phyloP scores from a whole-genome alignment of 257 asterid genomes.

The Ilex asprella region DNA sequence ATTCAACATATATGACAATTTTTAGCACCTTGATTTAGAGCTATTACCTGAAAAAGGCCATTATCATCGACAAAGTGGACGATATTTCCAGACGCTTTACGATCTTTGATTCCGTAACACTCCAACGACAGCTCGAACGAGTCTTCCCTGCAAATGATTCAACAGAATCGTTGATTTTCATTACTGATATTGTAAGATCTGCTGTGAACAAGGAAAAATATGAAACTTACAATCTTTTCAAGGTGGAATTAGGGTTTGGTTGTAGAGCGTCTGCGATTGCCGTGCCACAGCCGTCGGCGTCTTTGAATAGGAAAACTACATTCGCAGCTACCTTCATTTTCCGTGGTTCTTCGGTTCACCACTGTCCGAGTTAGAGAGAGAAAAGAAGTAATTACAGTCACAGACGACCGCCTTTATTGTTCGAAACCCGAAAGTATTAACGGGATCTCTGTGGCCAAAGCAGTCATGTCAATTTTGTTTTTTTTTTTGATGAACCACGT shows the following conservation, averaged over 20 bases:
- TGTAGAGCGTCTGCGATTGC: slow-evolving; percentile 45
- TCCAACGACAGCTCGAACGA: slow-evolving; percentile 57
- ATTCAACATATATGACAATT: too few species aligned
- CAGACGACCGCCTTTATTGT: too few species aligned
- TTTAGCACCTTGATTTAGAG: too few species aligned
- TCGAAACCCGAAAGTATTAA: too few species aligned
- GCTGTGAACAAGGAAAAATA: background rate
- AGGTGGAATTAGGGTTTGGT: slow-evolving; percentile 36
- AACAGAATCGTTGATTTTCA: background rate
- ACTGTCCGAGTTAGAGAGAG: too few species aligned
- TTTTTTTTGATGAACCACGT: too few species aligned
- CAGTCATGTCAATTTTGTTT: too few species aligned
- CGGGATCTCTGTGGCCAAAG: too few species aligned
- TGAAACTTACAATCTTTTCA: slow-evolving; percentile 35
- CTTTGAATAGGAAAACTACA: slow-evolving; percentile 54
- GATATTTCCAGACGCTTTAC: slow-evolving; percentile 43
- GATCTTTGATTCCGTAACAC: slow-evolving; percentile 53
- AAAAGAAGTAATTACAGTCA: too few species aligned
- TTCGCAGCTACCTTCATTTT: slow-evolving; percentile 56
- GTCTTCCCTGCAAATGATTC: slow-evolving; percentile 39
- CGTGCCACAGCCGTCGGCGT: slow-evolving; percentile 45
- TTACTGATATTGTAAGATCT: background rate
- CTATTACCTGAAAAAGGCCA: slow-evolving; percentile 48
- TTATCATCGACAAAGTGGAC: slow-evolving; percentile 41
- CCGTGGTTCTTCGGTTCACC: background rate